These are phyloP conservation scores for Fusarium sp. DNA, from an alignment of 2,329 filamentous ascomycete genomes.

Conservation along the genomic window DNA sequence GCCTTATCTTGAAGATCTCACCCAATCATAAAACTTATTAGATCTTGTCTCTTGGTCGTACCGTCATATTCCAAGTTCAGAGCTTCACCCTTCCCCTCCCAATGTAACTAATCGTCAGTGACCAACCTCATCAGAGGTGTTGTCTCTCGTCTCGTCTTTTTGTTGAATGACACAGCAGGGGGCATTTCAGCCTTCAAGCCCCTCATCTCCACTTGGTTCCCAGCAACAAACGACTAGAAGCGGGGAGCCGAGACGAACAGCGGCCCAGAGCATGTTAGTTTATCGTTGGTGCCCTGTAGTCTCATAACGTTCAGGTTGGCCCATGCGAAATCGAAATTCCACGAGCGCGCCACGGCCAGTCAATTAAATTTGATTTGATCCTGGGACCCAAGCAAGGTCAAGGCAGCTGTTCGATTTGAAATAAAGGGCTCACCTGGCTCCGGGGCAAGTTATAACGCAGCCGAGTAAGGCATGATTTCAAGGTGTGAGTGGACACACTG, in stretches of 20 bases:
- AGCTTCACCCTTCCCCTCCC: slow-evolving; percentile 9
- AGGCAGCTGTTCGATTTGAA: slow-evolving; percentile 3
- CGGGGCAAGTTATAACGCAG: slow-evolving; percentile 20
- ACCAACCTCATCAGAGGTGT: slow-evolving; percentile 19
- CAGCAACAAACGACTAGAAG: slow-evolving; percentile 29
- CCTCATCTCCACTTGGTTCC: slow-evolving; percentile 22
- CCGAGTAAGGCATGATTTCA: slow-evolving; percentile 13
- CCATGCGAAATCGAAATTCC: slow-evolving; percentile 23
- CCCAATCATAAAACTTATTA: slow-evolving; percentile 15
- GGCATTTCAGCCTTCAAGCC: slow-evolving; percentile 19
- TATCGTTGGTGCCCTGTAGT: slow-evolving; percentile 32
- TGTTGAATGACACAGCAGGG: slow-evolving; percentile 26
- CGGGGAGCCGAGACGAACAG: slow-evolving; percentile 34
- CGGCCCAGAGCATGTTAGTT: slow-evolving; percentile 32
- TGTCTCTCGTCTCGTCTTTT: slow-evolving; percentile 9
- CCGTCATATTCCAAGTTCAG: background rate
- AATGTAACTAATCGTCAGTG: slow-evolving; percentile 3
- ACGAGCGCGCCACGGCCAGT: slow-evolving; percentile 21
- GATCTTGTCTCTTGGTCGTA: background rate
- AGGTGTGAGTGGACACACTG: slow-evolving; percentile 31
- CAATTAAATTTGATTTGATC: slow-evolving; percentile 18
- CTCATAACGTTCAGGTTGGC: slow-evolving; percentile 23
- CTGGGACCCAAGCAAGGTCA: too few relatives aligned
- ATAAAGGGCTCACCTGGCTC: slow-evolving; percentile 19
- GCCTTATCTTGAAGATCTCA: slow-evolving; percentile 20